Conservation (phyloP, 2,329 filamentous ascomycete genomes). For the Penicillium sp. region DNA sequence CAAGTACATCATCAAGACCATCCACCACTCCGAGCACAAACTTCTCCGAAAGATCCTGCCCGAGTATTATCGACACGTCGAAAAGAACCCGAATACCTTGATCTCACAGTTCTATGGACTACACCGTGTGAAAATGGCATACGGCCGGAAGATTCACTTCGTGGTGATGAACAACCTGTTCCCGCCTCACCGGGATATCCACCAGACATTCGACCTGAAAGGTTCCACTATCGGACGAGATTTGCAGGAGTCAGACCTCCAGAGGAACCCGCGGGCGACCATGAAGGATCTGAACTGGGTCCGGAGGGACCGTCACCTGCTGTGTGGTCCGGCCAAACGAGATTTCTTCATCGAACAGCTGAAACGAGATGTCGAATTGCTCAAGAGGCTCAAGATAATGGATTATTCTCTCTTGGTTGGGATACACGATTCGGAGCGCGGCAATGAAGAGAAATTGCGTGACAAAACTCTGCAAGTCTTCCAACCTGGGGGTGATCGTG, state of each 20-base stretch:
- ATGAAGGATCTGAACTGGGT: slow-evolving; percentile 97
- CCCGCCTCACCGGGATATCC: slow-evolving; percentile 93
- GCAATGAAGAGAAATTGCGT: slow-evolving; percentile 90
- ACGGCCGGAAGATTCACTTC: slow-evolving; percentile 97
- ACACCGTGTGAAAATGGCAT: slow-evolving; percentile 96
- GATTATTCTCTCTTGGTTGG: slow-evolving; percentile 95
- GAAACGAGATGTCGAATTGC: slow-evolving; percentile 74
- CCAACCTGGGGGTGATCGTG: slow-evolving; percentile 72
- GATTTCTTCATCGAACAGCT: slow-evolving; percentile 84
- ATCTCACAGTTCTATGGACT: slow-evolving; percentile 97
- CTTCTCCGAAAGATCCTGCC: slow-evolving; percentile 53
- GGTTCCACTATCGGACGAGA: slow-evolving; percentile 92
- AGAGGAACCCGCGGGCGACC: slow-evolving; percentile 84
- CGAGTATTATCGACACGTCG: slow-evolving; percentile 91
- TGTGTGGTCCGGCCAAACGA: slow-evolving; percentile 86
- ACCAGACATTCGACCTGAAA: slow-evolving; percentile 94
- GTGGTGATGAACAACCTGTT: slow-evolving; percentile 99
- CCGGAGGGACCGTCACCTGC: slow-evolving; percentile 74
- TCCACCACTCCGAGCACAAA: slow-evolving; percentile 78
- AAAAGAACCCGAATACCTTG: slow-evolving; percentile 89
- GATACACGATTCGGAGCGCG: slow-evolving; percentile 82
- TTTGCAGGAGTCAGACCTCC: slow-evolving; percentile 80
- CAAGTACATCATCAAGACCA: slow-evolving; percentile 99
- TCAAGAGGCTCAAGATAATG: slow-evolving; percentile 93
- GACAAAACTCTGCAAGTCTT: slow-evolving; percentile 91